Base-by-base conservation (phyloP, 768 basidiomycete species). In the Naganishia vishniacii region DNA sequence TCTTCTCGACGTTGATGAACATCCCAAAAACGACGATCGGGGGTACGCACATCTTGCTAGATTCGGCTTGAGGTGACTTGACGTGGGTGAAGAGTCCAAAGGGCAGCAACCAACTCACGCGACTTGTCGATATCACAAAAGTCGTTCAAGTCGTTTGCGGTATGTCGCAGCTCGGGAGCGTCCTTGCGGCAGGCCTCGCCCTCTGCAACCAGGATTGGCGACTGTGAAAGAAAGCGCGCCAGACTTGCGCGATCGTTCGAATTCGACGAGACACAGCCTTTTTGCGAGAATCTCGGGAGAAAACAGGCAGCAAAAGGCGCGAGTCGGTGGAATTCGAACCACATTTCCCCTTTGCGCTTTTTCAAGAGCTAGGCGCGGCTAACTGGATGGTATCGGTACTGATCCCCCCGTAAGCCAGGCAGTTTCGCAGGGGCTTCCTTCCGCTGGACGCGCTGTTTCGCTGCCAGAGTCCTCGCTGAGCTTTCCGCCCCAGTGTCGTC, bases 51-150 rank as follows among this genome's bases (percentile, higher is more conserved):
- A 56, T 56, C 53, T 56, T 56, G 53, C 49, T 51, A 56, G 23
- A 56, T 23, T 56, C 37, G 53, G 53, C 53, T 56, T 56, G 53
- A 37, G 53, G 53, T 56, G 53, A 56, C 53, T 56, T 56, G 53
- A 56, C 53, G 53, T 37, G 53, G 34, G 53, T 56, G 16, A 56
- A 37, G 42, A 44, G 18, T 41, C 53, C 53, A 56, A 56, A 56
- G 53, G 37, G 34, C 34, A 11, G 18, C 20, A 6, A 5, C 32
- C n/a, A 20, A 11, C 32, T 18, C 32, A 6, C 32, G 53, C 23
- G n/a, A 20, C 31, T 56, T 34, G 23, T 56, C 23, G 31, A 34
- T 23, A 37, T 56, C 32, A 41, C 15, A 12, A 12, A 4, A 26
- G 20, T 37, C 31, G 37, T 56, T 40, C 20, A 40, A 32, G 20